Evolutionary conservation across 768 basidiomycete species (phyloP), one percentile per base, ranked within the genome.

Genomic region (Russula brevipes): DNA sequence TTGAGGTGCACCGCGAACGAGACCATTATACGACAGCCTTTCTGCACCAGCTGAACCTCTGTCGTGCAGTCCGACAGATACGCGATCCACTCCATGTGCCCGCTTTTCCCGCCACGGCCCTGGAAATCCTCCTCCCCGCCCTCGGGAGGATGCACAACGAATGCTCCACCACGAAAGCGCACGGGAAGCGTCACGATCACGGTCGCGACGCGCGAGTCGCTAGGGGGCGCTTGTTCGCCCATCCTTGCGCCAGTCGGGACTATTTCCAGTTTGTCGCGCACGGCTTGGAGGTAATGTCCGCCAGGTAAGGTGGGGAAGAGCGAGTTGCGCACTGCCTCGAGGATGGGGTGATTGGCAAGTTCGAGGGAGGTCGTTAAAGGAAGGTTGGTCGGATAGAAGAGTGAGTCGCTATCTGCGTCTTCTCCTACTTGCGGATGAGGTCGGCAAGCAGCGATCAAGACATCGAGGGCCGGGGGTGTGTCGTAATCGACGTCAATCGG

Each of bases 331-430:
- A 91, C 78, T 0, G 89, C 85, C 66, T 90, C 89, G 64, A 93
- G 82, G 70, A 93, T 85, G 3, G 90, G 90, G 70, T 89, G 88
- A 72, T 87, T 90, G 19, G 89, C 81, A 65, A 93, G 80, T 68
- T 93, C 90, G 67, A 92, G 82, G 0, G 90, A 87, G 31, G 86
- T 78, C 0, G 87, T 89, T 61, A 91, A 75, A 17, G 89, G 87
- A 52, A 89, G 83, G 57, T 80, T 85, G 8, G 84, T 77, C 8
- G 89, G 90, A 73, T 85, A 92, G 73, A 84, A 85, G 24, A 89
- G 78, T 0, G 87, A 83, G 67, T 89, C 87, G 64, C 79, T 81
- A 60, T 84, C 83, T 1, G 79, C 75, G 69, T 30, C 80, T 44
- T 77, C 74, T 47, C 74, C 81, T 19, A 81, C 77, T 1, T 80